Evolutionary conservation across 2,329 filamentous ascomycete genomes (phyloP).

Genomic region (Epichloe gansuensis): DNA sequence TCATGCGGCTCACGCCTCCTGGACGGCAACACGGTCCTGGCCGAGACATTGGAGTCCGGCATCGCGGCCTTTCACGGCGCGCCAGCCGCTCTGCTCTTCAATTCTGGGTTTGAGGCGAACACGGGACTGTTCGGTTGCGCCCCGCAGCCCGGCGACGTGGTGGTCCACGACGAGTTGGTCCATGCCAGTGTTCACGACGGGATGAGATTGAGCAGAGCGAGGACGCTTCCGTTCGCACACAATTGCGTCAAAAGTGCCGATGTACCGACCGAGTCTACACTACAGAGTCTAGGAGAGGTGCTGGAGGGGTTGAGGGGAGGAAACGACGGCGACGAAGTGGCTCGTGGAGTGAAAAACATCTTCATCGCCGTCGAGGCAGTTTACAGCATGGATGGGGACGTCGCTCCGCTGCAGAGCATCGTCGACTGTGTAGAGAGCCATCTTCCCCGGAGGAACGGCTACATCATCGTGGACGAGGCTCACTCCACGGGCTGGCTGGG

Average conservation of each 20-base stretch:
- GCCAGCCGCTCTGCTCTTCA: conserved; percentile 36
- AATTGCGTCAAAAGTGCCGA: conserved; percentile 29
- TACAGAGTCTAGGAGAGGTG: conserved; percentile 15
- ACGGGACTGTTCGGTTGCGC: conserved; percentile 47
- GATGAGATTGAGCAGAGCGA: conserved; percentile 51
- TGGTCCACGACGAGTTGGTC: conserved; percentile 63
- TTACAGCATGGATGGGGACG: conserved; percentile 77
- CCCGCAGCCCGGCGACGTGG: conserved; percentile 45
- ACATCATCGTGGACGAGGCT: conserved; percentile 56
- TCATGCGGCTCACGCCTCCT: conserved; percentile 41
- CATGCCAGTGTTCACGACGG: conserved; percentile 72
- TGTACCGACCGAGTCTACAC: background rate
- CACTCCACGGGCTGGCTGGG: conserved; percentile 53
- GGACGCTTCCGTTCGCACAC: conserved; percentile 40
- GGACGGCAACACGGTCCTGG: conserved; percentile 35
- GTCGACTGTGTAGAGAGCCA: conserved; percentile 41
- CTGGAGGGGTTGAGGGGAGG: conserved; percentile 20
- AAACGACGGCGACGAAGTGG: conserved; percentile 19
- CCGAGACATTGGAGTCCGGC: conserved; percentile 31
- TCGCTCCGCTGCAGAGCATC: conserved; percentile 50
- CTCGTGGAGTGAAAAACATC: conserved; percentile 33
- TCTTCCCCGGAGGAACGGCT: conserved; percentile 44
- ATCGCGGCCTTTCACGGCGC: conserved; percentile 37
- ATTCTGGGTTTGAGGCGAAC: conserved; percentile 54
- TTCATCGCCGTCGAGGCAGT: conserved; percentile 59